Conservation (phyloP, 1,139 yeast species). For the Candida pseudocylindracea region DNA sequence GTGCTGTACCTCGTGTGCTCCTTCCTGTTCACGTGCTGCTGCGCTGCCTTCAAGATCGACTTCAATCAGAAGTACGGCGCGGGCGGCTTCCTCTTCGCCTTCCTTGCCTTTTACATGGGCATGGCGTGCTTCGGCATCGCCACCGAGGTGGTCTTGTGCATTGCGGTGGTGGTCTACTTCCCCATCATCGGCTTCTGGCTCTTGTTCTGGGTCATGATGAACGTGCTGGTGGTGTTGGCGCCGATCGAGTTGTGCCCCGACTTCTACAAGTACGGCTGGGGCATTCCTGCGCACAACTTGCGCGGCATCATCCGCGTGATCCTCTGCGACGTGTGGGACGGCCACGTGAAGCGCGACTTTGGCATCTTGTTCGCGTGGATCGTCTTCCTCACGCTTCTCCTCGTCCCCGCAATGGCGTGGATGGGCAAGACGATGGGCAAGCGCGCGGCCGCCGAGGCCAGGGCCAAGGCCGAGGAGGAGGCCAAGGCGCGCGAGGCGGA, state of each 20-base stretch:
- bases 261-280: conserved; percentile 43
- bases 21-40: conserved; percentile 22
- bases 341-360: conserved; percentile 30
- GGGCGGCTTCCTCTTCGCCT: conserved; percentile 39
- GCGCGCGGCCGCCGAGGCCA: conserved; percentile 2
- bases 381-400: conserved; percentile 17
- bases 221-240: conserved; percentile 37
- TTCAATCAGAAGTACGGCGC: conserved; percentile 29
- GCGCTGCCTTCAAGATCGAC: conserved; percentile 26
- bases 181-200: conserved; percentile 39
- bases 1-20: conserved; percentile 1
- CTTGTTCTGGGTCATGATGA: conserved; percentile 33
- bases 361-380: conserved; percentile 41
- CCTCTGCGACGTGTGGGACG: conserved; percentile 31
- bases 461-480: conserved; percentile 1
- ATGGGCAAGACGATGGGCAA: conserved; percentile 2
- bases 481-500: too few relatives aligned
- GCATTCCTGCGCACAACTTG: conserved; percentile 40
- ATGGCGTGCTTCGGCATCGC: conserved; percentile 44
- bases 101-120: conserved; percentile 37
- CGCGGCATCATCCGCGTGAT: conserved; percentile 32
- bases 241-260: conserved; percentile 28
- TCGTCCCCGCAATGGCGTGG: conserved; percentile 4
- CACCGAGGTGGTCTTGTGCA: conserved; percentile 31
- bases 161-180: conserved; percentile 21